Base-by-base conservation (phyloP, 345 rosid genomes). In the Hibiscus trionum region DNA sequence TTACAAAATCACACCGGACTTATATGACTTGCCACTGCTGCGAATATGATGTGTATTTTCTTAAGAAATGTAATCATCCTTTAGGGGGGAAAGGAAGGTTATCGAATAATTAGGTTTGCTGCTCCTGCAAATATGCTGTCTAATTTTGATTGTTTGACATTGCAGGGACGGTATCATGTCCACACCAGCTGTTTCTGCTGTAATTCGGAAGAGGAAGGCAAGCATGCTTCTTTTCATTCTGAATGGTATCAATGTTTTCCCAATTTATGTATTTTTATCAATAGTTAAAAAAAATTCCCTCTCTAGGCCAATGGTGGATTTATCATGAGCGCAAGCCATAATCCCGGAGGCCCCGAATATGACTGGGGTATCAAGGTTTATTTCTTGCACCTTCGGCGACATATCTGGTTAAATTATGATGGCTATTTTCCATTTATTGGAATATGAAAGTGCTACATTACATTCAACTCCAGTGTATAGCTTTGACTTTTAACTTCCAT, bases 331-430 rank as follows among this genome's bases (percentile, higher is more conserved):
- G 97, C 97, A 75, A 95, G 97, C 81, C 97, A 88, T 69, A 92
- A 95, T 83, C 97, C 97, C 72, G 93, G 97, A 16, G 96, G 97
- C 47, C 96, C 87, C 71, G 93, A 90, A 19, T 90, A 92, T 82
- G 97, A 90, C 70, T 92, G 97, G 97, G 97, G 97, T 73, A 89
- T 95, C 79, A 92, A 92, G 99, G 97, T 94, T 80, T 78, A 66
- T 52, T 78, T 49, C 73, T 39, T 39, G 21, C 59, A 42, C 52
- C 70, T 47, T 27, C 75, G 65, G 7, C 66, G 44, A 49, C 33
- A 15, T 63, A 14, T 39, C 35, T 73, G 14, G 29, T 50, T 33
- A 9, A 66, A 31, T 42, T 66, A 21, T 58, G 59, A 50, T 11
- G 24, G 66, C 61, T 33, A 56, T 63, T 46, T 56, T 70, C 44